Conservation (phyloP, 305 asterid species). For the Fraxinus paxiana region DNA sequence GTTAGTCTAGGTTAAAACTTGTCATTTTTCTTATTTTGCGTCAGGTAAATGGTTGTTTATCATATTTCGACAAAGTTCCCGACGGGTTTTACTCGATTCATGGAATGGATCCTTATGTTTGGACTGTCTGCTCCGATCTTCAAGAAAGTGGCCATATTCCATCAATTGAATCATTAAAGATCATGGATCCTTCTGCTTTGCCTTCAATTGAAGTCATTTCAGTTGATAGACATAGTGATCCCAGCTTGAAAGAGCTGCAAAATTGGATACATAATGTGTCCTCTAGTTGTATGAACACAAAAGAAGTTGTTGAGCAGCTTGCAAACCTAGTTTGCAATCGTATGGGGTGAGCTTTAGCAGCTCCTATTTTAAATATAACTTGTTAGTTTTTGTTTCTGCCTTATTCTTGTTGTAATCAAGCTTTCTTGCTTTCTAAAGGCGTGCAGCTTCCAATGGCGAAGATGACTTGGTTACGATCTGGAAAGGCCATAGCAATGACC, state of each 20-base stretch:
- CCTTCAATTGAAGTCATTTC: conserved; percentile 80
- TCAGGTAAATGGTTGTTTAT: conserved; percentile 91
- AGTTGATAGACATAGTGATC: conserved; percentile 68
- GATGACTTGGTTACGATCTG: conserved; percentile 58
- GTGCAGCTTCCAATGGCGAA: conserved; percentile 38
- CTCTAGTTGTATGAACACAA: not conserved
- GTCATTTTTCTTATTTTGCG: not conserved
- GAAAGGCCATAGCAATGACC: conserved; percentile 78
- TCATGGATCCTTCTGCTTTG: conserved; percentile 55
- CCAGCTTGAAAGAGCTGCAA: conserved; percentile 79
- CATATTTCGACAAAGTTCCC: conserved; percentile 75
- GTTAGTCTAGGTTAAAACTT: not conserved
- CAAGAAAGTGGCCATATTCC: conserved; percentile 89
- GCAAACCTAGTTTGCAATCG: conserved; percentile 91
- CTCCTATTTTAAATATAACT: not conserved
- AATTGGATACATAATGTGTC: conserved; percentile 46
- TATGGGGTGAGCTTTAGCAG: conserved; percentile 74
- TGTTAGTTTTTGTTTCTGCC: not conserved
- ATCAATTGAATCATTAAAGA: conserved; percentile 68
- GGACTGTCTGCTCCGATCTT: conserved; percentile 80
- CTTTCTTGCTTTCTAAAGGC: not conserved
- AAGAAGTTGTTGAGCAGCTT: conserved; percentile 33
- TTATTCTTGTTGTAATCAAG: not conserved
- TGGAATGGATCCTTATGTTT: conserved; percentile 96
- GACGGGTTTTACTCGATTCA: conserved; percentile 84